Conservation (phyloP, 2,329 filamentous ascomycete species). For the Sclerotinia glacialis region DNA sequence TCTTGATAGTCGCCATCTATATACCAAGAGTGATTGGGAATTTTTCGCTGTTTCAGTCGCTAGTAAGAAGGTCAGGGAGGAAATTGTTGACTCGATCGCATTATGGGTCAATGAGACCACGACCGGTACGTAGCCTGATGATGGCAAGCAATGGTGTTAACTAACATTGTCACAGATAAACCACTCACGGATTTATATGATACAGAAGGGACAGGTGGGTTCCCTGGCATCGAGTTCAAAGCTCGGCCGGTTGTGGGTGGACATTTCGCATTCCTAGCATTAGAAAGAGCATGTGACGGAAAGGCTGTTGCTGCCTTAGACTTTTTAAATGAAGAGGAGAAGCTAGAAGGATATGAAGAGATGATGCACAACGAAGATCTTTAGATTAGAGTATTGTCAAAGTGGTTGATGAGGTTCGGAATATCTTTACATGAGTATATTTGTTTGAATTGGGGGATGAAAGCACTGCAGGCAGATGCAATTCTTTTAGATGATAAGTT, state of each 20-base stretch:
- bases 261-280: constrained; percentile 80
- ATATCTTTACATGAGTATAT: neutral
- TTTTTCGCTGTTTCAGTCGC: constrained; percentile 83
- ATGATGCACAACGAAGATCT: constrained; percentile 29
- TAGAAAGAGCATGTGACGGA: constrained; percentile 75
- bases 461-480: neutral
- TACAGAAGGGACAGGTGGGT: constrained; percentile 73
- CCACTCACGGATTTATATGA: constrained; percentile 81
- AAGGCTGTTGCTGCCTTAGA: constrained; percentile 57
- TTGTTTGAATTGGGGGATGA: neutral
- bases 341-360: constrained; percentile 8
- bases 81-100: constrained; percentile 72
- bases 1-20: constrained; percentile 76
- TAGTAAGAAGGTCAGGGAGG: constrained; percentile 61
- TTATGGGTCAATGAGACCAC: constrained; percentile 80
- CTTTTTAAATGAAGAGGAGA: constrained; percentile 46
- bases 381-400: constrained; percentile 20
- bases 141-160: neutral
- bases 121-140: constrained; percentile 50
- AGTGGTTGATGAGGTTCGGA: neutral
- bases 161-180: constrained; percentile 49
- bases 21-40: constrained; percentile 89
- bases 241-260: constrained; percentile 80
- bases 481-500: no score
- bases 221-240: constrained; percentile 72